Percentiles rank a stretch among this genome's conserved stretches.
Conservation (phyloP, 2,329 filamentous ascomycete species). For the Ophiostoma pallidulum region DNA sequence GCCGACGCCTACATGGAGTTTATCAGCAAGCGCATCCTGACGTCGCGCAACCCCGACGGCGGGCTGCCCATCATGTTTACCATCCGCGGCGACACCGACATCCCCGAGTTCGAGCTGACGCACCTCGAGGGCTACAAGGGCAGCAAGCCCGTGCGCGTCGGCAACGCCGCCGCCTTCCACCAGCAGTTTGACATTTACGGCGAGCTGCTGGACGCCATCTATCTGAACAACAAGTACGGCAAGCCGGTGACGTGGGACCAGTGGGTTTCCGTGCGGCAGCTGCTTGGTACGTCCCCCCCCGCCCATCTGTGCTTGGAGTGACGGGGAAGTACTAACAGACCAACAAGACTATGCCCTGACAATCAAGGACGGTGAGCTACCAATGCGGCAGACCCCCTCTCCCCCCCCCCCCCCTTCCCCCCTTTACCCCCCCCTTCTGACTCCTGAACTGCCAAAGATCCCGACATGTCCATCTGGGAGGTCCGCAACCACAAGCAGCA, state of each 20-base stretch:
- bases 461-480: constrained; percentile 80
- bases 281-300: constrained; percentile 46
- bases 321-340: too few relatives aligned
- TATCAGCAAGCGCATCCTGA: constrained; percentile 60
- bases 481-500: constrained; percentile 66
- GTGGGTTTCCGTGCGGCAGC: constrained; percentile 60
- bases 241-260: constrained; percentile 69
- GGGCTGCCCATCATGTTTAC: constrained; percentile 74
- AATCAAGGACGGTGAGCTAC: constrained; percentile 52
- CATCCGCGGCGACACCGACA: constrained; percentile 64
- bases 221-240: constrained; percentile 70
- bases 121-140: constrained; percentile 65
- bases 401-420: too few relatives aligned
- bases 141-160: constrained; percentile 64
- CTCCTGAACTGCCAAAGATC: constrained; percentile 31
- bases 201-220: constrained; percentile 68
- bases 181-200: constrained; percentile 74
- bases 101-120: constrained; percentile 57
- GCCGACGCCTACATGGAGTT: constrained; percentile 72
- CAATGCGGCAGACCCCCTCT: too few relatives aligned
- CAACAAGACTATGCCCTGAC: constrained; percentile 64
- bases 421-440: too few relatives aligned
- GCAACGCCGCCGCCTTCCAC: constrained; percentile 68
- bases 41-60: constrained; percentile 49
- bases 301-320: too few relatives aligned